A percentile compares a stretch with the other conserved stretches of the same genome.
phyloP scores from a whole-genome alignment of 306 rosid genomes.

The Rubus parviflorus region DNA sequence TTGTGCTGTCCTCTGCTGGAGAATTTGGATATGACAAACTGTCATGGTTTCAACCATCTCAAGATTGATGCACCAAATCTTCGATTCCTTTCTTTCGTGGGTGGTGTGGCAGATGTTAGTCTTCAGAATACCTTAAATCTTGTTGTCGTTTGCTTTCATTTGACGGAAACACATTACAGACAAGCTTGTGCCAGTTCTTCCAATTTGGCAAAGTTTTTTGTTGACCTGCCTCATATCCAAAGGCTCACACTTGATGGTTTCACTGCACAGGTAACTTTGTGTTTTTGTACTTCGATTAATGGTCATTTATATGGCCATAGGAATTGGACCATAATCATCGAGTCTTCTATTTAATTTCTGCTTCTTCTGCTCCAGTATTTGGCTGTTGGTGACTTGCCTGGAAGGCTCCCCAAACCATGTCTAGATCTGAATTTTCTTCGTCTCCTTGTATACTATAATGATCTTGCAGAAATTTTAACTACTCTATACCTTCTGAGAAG shows the following conservation, averaged over 20 bases:
- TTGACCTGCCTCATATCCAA: slow-evolving; percentile 40
- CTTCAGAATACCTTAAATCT: slow-evolving; percentile 44
- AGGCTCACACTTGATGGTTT: slow-evolving; percentile 49
- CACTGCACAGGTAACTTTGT: slow-evolving; percentile 39
- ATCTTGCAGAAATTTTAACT: slow-evolving; percentile 43
- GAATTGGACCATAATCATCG: background rate
- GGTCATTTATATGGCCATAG: background rate
- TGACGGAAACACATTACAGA: background rate
- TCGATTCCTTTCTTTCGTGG: slow-evolving; percentile 42
- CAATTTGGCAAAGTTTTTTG: slow-evolving; percentile 47
- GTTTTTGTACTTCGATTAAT: background rate
- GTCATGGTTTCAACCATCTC: background rate
- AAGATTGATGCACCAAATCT: slow-evolving; percentile 10
- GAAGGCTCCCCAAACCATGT: slow-evolving; percentile 22
- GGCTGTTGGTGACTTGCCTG: slow-evolving; percentile 41
- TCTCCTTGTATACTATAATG: slow-evolving; percentile 41
- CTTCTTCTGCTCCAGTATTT: slow-evolving; percentile 44
- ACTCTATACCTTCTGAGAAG: slow-evolving; percentile 51
- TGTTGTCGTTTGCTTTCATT: slow-evolving; percentile 45
- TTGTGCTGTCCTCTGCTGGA: background rate
- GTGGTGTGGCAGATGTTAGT: slow-evolving; percentile 35
- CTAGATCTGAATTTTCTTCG: slow-evolving; percentile 45
- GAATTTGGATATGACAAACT: background rate
- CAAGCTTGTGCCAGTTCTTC: slow-evolving; percentile 23
- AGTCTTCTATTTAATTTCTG: background rate